Evolutionary conservation across 345 rosid species (phyloP).

Genomic region (Zanthoxylum bungeanum): DNA sequence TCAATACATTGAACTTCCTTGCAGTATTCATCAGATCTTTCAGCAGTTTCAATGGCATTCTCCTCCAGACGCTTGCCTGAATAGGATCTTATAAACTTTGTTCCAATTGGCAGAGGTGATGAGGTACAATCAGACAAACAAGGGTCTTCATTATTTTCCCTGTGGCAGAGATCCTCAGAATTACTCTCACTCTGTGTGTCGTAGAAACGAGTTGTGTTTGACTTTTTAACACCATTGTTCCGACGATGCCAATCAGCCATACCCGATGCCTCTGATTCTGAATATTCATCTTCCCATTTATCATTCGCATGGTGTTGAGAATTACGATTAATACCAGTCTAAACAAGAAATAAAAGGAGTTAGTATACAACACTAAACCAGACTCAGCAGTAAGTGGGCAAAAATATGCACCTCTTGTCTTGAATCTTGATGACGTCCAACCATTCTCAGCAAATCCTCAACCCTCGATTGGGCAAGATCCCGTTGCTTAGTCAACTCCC

Average conservation of each 20-base stretch:
- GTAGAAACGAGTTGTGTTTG: conserved; percentile 18
- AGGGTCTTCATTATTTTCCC: conserved; percentile 32
- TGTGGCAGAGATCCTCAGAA: conserved; percentile 29
- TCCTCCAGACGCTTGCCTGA: conserved; percentile 35
- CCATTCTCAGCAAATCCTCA: conserved; percentile 65
- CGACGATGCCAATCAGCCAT: conserved; percentile 28
- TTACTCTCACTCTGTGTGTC: conserved; percentile 47
- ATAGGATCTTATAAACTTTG: conserved; percentile 35
- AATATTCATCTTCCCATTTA: conserved; percentile 66
- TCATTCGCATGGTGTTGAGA: conserved; percentile 33
- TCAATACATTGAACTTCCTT: conserved; percentile 87
- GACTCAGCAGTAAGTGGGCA: conserved; percentile 2
- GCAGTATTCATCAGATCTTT: conserved; percentile 69
- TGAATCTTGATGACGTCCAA: conserved; percentile 53
- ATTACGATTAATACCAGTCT: conserved; percentile 44
- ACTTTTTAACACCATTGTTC: conserved; percentile 19
- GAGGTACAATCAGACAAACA: conserved; percentile 47
- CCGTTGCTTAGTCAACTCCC: conserved; percentile 72
- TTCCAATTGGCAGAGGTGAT: conserved; percentile 42
- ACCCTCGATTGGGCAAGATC: conserved; percentile 83
- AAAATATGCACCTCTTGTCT: conserved; percentile 41
- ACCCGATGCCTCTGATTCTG: conserved; percentile 61
- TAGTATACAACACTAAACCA: conserved; percentile 9
- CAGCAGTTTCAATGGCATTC: conserved; percentile 27
- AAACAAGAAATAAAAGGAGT: conserved; percentile 18